phyloP scores from a whole-genome alignment of 2,329 filamentous ascomycete genomes.

The Fusarium goolgardi region DNA sequence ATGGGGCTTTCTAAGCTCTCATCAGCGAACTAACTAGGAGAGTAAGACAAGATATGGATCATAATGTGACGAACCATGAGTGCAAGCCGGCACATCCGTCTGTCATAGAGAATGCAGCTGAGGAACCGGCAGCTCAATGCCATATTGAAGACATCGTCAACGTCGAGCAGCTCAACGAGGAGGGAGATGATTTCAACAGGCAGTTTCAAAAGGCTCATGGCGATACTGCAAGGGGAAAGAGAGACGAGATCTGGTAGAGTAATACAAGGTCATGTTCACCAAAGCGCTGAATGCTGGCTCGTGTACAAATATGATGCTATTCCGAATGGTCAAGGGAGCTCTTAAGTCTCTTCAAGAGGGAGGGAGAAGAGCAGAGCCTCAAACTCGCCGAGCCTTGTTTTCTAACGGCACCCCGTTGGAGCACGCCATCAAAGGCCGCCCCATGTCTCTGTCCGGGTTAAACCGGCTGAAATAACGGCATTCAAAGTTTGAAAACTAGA shows the following conservation, averaged over 20 bases:
- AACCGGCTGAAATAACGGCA: background rate
- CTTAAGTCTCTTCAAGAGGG: conserved; percentile 12
- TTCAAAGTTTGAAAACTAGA: background rate
- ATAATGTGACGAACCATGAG: conserved; percentile 63
- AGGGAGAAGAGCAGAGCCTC: conserved; percentile 26
- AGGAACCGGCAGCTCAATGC: conserved; percentile 65
- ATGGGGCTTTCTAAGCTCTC: conserved; percentile 35
- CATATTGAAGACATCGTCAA: conserved; percentile 69
- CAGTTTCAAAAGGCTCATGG: conserved; percentile 57
- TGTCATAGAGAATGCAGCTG: conserved; percentile 62
- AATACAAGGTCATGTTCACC: conserved; percentile 22
- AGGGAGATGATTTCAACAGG: conserved; percentile 74
- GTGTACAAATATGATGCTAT: conserved; percentile 20
- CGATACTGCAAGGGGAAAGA: conserved; percentile 41
- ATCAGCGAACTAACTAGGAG: conserved; percentile 34
- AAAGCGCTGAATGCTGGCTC: background rate
- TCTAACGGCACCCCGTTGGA: background rate
- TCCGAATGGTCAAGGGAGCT: conserved; percentile 2
- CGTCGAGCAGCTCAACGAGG: conserved; percentile 64
- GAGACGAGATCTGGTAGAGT: background rate
- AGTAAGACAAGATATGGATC: conserved; percentile 4
- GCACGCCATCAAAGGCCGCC: background rate
- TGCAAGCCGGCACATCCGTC: conserved; percentile 66
- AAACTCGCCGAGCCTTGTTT: conserved; percentile 1
- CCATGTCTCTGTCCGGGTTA: conserved; percentile 10